Evolutionary conservation across 2,329 filamentous ascomycete species (phyloP).

Genomic region (Conoideocrella luteorostrata): DNA sequence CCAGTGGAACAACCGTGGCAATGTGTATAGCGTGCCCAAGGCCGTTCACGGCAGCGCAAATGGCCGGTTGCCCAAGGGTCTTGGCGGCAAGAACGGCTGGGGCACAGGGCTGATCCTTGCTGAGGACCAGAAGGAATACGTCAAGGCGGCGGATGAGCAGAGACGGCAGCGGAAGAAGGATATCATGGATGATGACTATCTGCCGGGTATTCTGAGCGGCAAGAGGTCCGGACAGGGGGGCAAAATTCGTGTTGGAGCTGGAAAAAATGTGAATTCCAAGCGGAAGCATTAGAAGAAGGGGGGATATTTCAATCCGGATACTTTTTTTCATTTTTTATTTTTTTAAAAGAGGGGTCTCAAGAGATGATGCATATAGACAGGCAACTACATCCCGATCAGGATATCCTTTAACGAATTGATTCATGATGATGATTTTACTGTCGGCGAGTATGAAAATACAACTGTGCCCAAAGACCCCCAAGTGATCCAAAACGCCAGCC

Average conservation of each 20-base stretch:
- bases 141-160: constrained; percentile 55
- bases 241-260: constrained; percentile 74
- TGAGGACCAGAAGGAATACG: constrained; percentile 94
- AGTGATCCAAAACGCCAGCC: no score
- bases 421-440: no score
- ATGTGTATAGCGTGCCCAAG: constrained; percentile 89
- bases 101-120: constrained; percentile 76
- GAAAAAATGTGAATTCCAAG: constrained; percentile 77
- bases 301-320: no score
- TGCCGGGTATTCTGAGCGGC: constrained; percentile 79
- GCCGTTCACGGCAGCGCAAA: constrained; percentile 74
- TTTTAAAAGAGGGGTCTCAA: no score
- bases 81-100: constrained; percentile 83
- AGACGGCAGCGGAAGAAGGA: constrained; percentile 66
- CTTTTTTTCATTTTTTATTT: no score
- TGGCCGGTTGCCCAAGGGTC: constrained; percentile 61
- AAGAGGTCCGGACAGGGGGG: constrained; percentile 60
- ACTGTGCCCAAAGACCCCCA: neutral
- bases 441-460: no score
- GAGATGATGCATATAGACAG: no score
- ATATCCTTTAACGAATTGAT: no score
- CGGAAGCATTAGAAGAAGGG: constrained; percentile 42
- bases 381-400: no score
- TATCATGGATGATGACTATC: constrained; percentile 90
- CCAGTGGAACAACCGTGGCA: constrained; percentile 91